These are phyloP conservation scores for Eragrostis tef DNA, from an alignment of 202 grass and related monocot species.

Conservation along the genomic window DNA sequence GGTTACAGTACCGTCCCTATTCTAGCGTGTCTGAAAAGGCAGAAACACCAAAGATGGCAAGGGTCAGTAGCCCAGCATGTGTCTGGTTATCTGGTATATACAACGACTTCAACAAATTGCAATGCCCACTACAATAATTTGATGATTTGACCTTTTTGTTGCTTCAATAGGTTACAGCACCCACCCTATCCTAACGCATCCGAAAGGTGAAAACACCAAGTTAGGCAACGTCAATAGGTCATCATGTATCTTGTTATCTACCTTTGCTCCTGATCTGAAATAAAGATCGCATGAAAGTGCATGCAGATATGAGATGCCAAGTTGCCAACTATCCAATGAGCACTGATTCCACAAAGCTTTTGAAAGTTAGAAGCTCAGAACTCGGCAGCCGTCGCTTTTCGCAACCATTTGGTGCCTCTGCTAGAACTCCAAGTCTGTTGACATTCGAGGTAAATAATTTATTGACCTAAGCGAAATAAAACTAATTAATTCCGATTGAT, in stretches of 20 bases:
- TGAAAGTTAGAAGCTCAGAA: not conserved
- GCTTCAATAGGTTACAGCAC: not conserved
- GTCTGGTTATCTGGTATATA: not conserved
- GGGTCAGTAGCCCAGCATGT: not conserved
- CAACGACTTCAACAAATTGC: not conserved
- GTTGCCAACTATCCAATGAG: not conserved
- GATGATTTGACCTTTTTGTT: not conserved
- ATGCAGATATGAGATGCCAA: not conserved
- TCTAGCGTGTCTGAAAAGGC: not conserved
- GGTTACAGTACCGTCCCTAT: not conserved
- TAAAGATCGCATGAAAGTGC: not conserved
- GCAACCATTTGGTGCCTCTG: not conserved
- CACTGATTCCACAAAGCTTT: not conserved
- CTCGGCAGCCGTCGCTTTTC: not conserved
- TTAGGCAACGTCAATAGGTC: not conserved
- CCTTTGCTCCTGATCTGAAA: constrained; percentile 9
- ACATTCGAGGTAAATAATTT: not conserved
- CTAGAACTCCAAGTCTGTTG: not conserved
- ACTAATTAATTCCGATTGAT: not conserved
- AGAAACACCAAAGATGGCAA: not conserved
- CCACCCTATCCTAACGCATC: not conserved
- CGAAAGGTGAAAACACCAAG: not conserved
- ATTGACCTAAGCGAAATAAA: not conserved
- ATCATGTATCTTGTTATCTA: not conserved
- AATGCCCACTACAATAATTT: not conserved